phyloP scores from a whole-genome alignment of 2,329 filamentous ascomycete genomes.

The Lasiodiplodia gonubiensis region DNA sequence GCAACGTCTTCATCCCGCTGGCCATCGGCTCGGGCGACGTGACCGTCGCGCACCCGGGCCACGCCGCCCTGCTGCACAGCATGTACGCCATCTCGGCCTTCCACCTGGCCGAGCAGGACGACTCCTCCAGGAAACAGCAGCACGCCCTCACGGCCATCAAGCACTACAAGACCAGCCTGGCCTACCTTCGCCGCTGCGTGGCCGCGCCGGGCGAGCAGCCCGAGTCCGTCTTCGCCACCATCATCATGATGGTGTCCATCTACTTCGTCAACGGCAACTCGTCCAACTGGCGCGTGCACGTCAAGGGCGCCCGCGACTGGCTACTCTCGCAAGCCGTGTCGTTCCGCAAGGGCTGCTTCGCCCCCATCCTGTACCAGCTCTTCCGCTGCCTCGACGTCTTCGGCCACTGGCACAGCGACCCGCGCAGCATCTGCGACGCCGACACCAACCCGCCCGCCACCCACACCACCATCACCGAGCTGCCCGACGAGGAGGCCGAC shows the following conservation, averaged over 20 bases:
- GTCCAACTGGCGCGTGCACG: conserved; percentile 24
- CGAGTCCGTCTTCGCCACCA: conserved; percentile 26
- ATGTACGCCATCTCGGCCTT: conserved; percentile 27
- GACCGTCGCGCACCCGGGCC: neutral
- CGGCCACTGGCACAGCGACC: conserved; percentile 23
- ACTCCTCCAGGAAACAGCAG: neutral
- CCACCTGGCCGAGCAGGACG: conserved; percentile 22
- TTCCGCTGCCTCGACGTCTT: conserved; percentile 25
- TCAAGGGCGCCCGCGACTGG: conserved; percentile 27
- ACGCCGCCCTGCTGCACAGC: conserved; percentile 18
- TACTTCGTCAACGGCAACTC: conserved; percentile 22
- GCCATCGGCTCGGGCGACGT: conserved; percentile 11
- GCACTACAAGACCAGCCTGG: conserved; percentile 25
- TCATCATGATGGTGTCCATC: conserved; percentile 18
- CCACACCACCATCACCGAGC: neutral
- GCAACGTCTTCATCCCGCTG: conserved; percentile 22
- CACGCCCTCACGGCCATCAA: conserved; percentile 15
- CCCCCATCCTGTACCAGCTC: conserved; percentile 25
- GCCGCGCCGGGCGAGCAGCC: conserved; percentile 8
- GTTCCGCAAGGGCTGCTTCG: conserved; percentile 4
- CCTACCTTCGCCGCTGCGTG: conserved; percentile 17
- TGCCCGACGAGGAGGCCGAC: conserved; percentile 1
- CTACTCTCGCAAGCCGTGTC: neutral
- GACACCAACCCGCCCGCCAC: neutral
- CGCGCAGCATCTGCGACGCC: neutral